Base-by-base conservation (phyloP, 2,329 filamentous ascomycete genomes). In the Epichloe scottii region DNA sequence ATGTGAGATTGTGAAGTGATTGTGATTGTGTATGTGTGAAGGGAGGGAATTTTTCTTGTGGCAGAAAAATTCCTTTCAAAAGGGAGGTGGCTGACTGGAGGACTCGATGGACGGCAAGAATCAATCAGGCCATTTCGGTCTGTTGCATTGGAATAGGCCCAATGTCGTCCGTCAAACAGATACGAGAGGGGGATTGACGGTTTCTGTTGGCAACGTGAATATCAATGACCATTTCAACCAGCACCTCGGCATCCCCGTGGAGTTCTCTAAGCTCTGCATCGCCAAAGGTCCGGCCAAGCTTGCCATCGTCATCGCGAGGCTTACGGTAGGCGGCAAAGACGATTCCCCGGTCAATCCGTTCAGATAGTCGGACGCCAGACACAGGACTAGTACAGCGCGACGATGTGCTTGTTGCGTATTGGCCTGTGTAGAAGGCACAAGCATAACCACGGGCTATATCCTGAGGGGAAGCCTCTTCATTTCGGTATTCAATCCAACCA, bases 271-370 rank as follows among this genome's bases (percentile, higher is more conserved):
- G 69, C 56, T 77, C 72, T 7, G 63, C 63, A 11, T 64, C 60
- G 21, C 53, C 58, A 34, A 65, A 65, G 51, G 61, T 64, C 45
- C 66, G 66, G 12, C 63, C 63, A 12, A 66, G 59, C 40, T 65
- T 63, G 33, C 59, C 61, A 15, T 66, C 66, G 23, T 69, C 69
- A 7, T 59, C 60, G 41, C 66, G 64, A 15, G 74, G 72, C 54
- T 73, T 73, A 21, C 75, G 69, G 56, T 79, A 79, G 0, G 75
- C 77, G 1, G 76, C 76, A 50, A 80, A 80, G 5, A 79, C 71
- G 52, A 80, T 74, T 44, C 76, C 77, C 34, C 74, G 69, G 56
- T 78, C 72, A 48, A 68, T 67, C 52, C 54, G 57, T 57, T 53
- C 56, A 49, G 53, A 60, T 37, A 53, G 49, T 35, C 49, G 58